Evolutionary conservation across 345 rosid species (phyloP).

Genomic region (Linum tenue): DNA sequence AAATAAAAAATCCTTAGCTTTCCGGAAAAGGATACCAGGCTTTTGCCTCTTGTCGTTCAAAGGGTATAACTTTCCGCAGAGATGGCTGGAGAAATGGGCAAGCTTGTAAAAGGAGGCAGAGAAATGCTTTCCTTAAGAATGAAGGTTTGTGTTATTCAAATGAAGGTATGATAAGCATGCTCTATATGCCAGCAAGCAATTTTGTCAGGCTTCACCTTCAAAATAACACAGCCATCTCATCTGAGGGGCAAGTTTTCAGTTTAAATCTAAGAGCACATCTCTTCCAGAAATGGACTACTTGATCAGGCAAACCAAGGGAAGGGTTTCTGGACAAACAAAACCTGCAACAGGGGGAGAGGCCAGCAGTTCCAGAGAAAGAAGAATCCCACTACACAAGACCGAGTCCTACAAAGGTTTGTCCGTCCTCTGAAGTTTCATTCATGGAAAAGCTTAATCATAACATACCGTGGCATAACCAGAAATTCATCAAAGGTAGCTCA

Average conservation of each 20-base stretch:
- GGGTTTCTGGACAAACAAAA: constrained; percentile 21
- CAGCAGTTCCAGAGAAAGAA: constrained; percentile 15
- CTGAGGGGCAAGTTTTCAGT: neutral
- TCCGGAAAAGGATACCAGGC: no score
- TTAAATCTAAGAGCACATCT: neutral
- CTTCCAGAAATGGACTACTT: constrained; percentile 26
- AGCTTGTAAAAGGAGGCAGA: no score
- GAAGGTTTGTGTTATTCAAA: neutral
- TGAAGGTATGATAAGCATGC: constrained; percentile 1
- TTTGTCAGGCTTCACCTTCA: constrained; percentile 19
- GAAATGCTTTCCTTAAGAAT: neutral
- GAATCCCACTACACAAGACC: constrained; percentile 23
- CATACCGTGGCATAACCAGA: no score
- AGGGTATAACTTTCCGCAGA: no score
- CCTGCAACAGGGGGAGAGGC: constrained; percentile 10
- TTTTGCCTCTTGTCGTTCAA: neutral
- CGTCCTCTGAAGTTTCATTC: neutral
- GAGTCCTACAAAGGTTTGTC: constrained; percentile 31
- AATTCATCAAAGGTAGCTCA: no score
- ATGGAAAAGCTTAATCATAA: neutral
- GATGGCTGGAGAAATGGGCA: neutral
- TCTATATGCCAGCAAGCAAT: neutral
- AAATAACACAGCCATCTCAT: constrained; percentile 16
- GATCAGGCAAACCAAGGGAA: constrained; percentile 28
- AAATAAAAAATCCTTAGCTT: no score